These are phyloP conservation scores for Canna indica DNA, from an alignment of 176 grass and related monocot species.

Conservation along the genomic window DNA sequence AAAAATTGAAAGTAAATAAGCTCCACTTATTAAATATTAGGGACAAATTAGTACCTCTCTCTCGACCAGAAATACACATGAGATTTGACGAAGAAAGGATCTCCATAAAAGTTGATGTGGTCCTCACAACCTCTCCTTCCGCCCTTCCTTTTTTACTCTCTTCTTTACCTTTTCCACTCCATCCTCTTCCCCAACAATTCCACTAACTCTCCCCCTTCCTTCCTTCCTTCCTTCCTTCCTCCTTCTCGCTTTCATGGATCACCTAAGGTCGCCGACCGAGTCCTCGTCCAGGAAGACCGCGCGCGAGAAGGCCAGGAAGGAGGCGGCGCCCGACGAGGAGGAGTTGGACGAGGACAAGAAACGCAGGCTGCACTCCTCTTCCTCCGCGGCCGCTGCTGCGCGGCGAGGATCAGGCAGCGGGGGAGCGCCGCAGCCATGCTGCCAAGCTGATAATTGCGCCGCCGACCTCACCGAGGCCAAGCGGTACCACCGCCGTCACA, in stretches of 20 bases:
- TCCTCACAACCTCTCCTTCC: not conserved
- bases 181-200: not conserved
- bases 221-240: not conserved
- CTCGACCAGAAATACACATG: too few relatives aligned
- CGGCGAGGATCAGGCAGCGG: constrained; percentile 18
- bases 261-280: constrained; percentile 14
- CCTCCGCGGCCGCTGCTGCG: not conserved
- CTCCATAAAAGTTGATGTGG: too few relatives aligned
- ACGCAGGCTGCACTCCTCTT: not conserved
- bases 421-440: constrained; percentile 30
- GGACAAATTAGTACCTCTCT: too few relatives aligned
- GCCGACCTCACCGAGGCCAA: constrained; percentile 52
- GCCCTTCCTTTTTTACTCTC: not conserved
- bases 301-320: constrained; percentile 3
- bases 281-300: constrained; percentile 10
- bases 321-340: constrained; percentile 25
- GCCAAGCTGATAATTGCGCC: constrained; percentile 71
- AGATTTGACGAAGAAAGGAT: too few relatives aligned
- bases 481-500: constrained; percentile 73
- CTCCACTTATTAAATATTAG: too few relatives aligned
- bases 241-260: constrained; percentile 19
- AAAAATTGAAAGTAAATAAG: too few relatives aligned
- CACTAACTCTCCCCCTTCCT: not conserved
- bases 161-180: not conserved
- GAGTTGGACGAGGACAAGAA: constrained; percentile 27